Percentiles rank a stretch among this genome's conserved stretches.
phyloP scores from a whole-genome alignment of 2,329 filamentous ascomycete genomes.

The Apiospora sp. region DNA sequence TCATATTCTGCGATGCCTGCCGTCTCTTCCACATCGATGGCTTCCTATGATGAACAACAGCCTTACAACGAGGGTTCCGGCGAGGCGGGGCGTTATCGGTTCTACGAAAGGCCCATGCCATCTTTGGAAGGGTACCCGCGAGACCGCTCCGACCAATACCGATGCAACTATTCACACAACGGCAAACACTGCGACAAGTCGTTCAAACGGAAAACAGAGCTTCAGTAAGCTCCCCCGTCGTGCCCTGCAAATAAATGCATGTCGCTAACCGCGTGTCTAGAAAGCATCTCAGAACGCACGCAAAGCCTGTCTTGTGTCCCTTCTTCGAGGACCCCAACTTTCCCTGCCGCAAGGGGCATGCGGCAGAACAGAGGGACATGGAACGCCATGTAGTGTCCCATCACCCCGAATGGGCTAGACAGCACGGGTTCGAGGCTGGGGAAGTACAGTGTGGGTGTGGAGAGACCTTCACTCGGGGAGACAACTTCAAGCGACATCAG shows the following conservation, averaged over 20 bases:
- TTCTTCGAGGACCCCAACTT: neutral
- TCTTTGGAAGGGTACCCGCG: neutral
- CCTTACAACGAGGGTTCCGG: neutral
- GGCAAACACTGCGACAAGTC: neutral
- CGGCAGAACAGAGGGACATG: slow-evolving; percentile 13
- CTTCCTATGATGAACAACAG: neutral
- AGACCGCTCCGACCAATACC: neutral
- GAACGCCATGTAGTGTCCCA: neutral
- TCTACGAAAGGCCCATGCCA: neutral
- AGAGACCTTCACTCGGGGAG: neutral
- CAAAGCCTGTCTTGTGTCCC: slow-evolving; percentile 24
- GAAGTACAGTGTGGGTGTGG: neutral
- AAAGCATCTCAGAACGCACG: slow-evolving; percentile 25
- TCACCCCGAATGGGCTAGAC: neutral
- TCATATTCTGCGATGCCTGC: neutral
- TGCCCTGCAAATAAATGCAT: too few relatives aligned
- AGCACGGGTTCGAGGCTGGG: neutral
- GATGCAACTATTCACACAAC: neutral
- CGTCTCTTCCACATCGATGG: neutral
- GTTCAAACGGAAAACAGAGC: neutral
- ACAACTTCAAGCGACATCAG: neutral
- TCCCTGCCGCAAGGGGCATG: neutral
- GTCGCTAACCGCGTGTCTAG: neutral
- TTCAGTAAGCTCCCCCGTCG: neutral
- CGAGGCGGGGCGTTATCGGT: neutral